Conservation (phyloP, 179 eudicot genomes). For the Patellifolia procumbens region DNA sequence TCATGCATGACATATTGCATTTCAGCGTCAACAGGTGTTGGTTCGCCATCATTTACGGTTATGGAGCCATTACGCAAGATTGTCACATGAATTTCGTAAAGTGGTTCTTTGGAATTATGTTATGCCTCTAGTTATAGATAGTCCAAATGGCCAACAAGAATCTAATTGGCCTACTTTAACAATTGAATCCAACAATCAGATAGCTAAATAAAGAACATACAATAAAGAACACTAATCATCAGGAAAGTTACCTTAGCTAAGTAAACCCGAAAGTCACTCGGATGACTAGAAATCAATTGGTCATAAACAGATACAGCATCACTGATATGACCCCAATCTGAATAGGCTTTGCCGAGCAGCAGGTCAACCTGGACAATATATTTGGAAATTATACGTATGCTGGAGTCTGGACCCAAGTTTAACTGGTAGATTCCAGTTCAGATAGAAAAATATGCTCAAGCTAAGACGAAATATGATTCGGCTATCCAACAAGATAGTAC, state of each 20-base stretch:
- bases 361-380: slow-evolving; percentile 64
- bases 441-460: background rate
- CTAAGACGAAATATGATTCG: background rate
- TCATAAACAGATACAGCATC: slow-evolving; percentile 90
- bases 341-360: slow-evolving; percentile 95
- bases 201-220: background rate
- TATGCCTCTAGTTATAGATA: no score
- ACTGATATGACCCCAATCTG: slow-evolving; percentile 95
- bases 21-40: background rate
- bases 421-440: slow-evolving; percentile 3
- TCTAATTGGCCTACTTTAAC: background rate
- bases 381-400: background rate
- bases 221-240: background rate
- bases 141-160: no score
- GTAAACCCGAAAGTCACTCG: slow-evolving; percentile 85
- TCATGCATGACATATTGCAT: background rate
- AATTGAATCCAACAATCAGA: background rate
- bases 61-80: background rate
- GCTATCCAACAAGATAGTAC: background rate
- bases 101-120: no score
- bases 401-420: background rate
- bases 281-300: slow-evolving; percentile 75
- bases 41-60: background rate
- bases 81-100: no score
- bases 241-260: slow-evolving; percentile 71